Evolutionary conservation across 768 basidiomycete genomes (phyloP).

Genomic region (Pisolithus marmoratus): DNA sequence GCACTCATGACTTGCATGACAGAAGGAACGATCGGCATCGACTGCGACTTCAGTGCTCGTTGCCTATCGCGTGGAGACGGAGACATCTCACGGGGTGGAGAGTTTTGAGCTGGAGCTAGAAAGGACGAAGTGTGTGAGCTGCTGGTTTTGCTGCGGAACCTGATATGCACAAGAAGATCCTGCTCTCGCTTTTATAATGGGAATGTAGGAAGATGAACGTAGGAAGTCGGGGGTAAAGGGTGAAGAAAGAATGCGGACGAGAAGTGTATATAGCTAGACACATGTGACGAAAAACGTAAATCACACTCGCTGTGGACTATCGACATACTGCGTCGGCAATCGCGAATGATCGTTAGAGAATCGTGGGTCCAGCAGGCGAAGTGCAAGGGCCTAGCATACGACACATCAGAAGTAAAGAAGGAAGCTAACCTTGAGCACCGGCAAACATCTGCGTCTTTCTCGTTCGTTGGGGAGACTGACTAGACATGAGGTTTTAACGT

Average conservation of each 20-base stretch:
- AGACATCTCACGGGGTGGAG: conserved; percentile 37
- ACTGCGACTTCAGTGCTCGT: conserved; percentile 52
- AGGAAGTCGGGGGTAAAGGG: conserved; percentile 1
- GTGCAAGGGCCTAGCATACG: conserved; percentile 11
- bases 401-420: conserved; percentile 16
- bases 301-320: conserved; percentile 26
- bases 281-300: conserved; percentile 26
- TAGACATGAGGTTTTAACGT: conserved; percentile 44
- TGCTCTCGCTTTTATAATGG: conserved; percentile 3
- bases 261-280: conserved; percentile 2
- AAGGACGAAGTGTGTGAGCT: conserved; percentile 3
- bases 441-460: conserved; percentile 48
- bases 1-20: conserved; percentile 46
- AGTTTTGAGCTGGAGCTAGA: conserved; percentile 23
- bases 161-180: conserved; percentile 6
- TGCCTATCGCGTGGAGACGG: conserved; percentile 43
- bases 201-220: neutral
- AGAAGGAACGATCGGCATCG: conserved; percentile 57
- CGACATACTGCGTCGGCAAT: conserved; percentile 8
- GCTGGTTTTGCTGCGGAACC: conserved; percentile 2
- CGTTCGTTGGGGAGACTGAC: conserved; percentile 53
- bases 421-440: conserved; percentile 41
- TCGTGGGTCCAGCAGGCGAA: conserved; percentile 5
- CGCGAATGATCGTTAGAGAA: conserved; percentile 9
- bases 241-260: conserved; percentile 1